phyloP scores from a whole-genome alignment of 2,329 filamentous ascomycete genomes.

The Cercospora sesami region DNA sequence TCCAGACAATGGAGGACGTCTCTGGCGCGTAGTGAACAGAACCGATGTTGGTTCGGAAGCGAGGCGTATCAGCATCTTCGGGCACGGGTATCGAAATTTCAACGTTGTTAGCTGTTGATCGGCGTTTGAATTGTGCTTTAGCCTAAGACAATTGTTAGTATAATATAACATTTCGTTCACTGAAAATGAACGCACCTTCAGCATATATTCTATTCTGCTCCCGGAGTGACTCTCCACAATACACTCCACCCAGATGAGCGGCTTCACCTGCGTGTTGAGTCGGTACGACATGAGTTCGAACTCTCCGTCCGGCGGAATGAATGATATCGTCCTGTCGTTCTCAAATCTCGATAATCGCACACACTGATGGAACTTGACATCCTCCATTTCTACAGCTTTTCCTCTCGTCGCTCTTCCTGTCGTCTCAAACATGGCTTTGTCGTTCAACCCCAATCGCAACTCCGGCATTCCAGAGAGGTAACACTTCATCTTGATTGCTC shows the following conservation, averaged over 20 bases:
- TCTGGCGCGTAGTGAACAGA: slow-evolving; percentile 97
- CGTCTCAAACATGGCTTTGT: slow-evolving; percentile 99
- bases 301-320: slow-evolving; percentile 96
- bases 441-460: slow-evolving; percentile 87
- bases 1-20: slow-evolving; percentile 97
- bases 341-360: slow-evolving; percentile 94
- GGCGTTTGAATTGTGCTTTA: slow-evolving; percentile 94
- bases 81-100: slow-evolving; percentile 97
- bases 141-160: slow-evolving; percentile 52
- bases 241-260: slow-evolving; percentile 97
- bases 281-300: slow-evolving; percentile 99
- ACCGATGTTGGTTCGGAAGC: slow-evolving; percentile 96
- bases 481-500: slow-evolving; percentile 99
- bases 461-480: slow-evolving; percentile 98
- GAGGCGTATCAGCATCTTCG: slow-evolving; percentile 91
- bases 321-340: slow-evolving; percentile 97
- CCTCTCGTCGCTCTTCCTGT: slow-evolving; percentile 90
- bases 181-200: slow-evolving; percentile 63
- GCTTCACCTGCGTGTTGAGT: slow-evolving; percentile 97
- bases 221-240: slow-evolving; percentile 95
- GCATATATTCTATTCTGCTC: slow-evolving; percentile 96
- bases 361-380: slow-evolving; percentile 99
- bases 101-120: slow-evolving; percentile 97
- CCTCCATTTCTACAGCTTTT: slow-evolving; percentile 99
- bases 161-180: neutral